Conservation (phyloP, 805 yeast species). For the Wickerhamiella nectarea region DNA sequence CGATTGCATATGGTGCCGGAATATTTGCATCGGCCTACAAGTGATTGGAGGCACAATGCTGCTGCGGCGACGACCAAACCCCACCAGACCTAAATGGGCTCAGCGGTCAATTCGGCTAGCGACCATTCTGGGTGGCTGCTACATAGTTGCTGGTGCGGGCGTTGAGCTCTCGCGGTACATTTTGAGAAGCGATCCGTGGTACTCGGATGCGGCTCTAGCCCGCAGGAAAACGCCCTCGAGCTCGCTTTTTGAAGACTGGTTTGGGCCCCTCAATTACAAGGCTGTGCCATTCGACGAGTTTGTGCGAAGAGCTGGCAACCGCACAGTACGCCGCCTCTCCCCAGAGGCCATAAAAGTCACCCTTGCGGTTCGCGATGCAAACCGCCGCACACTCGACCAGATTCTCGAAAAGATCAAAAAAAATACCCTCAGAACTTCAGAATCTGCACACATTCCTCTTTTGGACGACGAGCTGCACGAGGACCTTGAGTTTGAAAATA, state of each 20-base stretch:
- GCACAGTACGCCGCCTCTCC: not conserved
- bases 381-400: not conserved
- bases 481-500: conserved; percentile 1
- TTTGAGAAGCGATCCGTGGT: conserved; percentile 5
- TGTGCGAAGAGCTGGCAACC: not conserved
- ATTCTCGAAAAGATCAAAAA: not conserved
- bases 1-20: conserved; percentile 7
- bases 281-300: conserved; percentile 3
- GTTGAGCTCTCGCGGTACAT: conserved; percentile 4
- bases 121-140: not conserved
- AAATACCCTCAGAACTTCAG: not conserved
- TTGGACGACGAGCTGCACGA: not conserved
- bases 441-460: not conserved
- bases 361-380: not conserved
- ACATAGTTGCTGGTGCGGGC: not conserved
- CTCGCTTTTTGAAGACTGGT: conserved; percentile 4
- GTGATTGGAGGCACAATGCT: not conserved
- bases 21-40: conserved; percentile 6
- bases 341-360: not conserved
- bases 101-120: not conserved
- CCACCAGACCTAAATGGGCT: conserved; percentile 4
- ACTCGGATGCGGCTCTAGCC: conserved; percentile 2
- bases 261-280: conserved; percentile 3
- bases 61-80: conserved; percentile 5
- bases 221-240: not conserved